These are phyloP conservation scores for Nitzschia sp. DNA, from an alignment of 108 stramenopile genomes.

Conservation along the genomic window DNA sequence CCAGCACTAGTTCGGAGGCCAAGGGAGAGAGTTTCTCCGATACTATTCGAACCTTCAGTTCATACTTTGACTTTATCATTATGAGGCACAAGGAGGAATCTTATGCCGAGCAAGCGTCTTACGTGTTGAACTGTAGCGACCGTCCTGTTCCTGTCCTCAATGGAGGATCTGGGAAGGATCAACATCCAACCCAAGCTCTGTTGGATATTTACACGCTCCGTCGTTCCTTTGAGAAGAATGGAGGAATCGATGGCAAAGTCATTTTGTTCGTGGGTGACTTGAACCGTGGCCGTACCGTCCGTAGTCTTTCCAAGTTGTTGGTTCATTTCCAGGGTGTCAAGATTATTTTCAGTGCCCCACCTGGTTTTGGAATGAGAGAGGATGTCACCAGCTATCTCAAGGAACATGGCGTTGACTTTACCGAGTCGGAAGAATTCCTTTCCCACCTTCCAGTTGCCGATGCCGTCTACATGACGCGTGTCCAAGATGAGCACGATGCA, in stretches of 20 bases:
- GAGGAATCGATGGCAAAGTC: slow-evolving; percentile 41
- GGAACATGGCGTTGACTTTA: slow-evolving; percentile 54
- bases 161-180: slow-evolving; percentile 96
- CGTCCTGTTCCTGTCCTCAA: slow-evolving; percentile 81
- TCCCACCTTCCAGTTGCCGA: slow-evolving; percentile 10
- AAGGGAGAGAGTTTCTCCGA: slow-evolving; percentile 92
- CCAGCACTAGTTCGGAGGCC: slow-evolving; percentile 51
- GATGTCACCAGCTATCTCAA: slow-evolving; percentile 74
- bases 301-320: slow-evolving; percentile 89
- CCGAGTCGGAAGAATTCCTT: slow-evolving; percentile 34
- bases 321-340: slow-evolving; percentile 47
- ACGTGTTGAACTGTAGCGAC: slow-evolving; percentile 19
- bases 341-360: slow-evolving; percentile 85
- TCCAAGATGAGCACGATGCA: slow-evolving; percentile 95
- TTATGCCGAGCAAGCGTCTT: slow-evolving; percentile 12
- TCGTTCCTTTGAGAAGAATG: slow-evolving; percentile 60
- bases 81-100: slow-evolving; percentile 59
- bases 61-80: slow-evolving; percentile 83
- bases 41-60: slow-evolving; percentile 78
- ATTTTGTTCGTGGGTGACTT: slow-evolving; percentile 92
- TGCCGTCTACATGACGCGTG: slow-evolving; percentile 62
- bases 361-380: slow-evolving; percentile 80
- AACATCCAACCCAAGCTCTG: slow-evolving; percentile 98
- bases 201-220: slow-evolving; percentile 94
- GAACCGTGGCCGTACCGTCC: slow-evolving; percentile 96